A percentile compares a stretch with the other conserved stretches of the same genome.
These are phyloP conservation scores for Arctium lappa DNA, from an alignment of 129 eudicot species.

Conservation along the genomic window DNA sequence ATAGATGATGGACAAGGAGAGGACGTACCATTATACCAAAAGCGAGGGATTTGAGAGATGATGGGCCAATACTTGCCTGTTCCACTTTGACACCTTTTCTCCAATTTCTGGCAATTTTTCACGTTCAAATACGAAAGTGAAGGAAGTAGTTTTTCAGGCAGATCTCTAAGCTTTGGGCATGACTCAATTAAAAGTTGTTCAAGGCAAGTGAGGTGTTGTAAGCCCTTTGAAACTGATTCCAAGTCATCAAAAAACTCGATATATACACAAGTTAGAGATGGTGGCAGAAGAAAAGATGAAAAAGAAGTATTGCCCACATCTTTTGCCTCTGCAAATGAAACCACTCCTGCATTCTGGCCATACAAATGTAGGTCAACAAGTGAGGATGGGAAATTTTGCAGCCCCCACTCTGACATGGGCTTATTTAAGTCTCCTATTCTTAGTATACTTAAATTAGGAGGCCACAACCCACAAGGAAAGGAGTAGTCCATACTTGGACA, in stretches of 20 bases:
- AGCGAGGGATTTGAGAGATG: not conserved
- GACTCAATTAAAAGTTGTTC: not conserved
- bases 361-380: not conserved
- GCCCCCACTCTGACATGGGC: not conserved
- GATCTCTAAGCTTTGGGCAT: not conserved
- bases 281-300: not conserved
- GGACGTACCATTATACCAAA: not conserved
- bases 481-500: not conserved
- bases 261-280: not conserved
- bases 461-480: slow-evolving; percentile 15
- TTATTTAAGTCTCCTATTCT: not conserved
- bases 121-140: not conserved
- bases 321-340: not conserved
- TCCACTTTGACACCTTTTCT: not conserved
- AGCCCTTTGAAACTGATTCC: not conserved
- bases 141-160: not conserved
- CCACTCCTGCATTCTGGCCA: not conserved
- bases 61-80: not conserved
- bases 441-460: slow-evolving; percentile 23
- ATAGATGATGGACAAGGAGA: not conserved
- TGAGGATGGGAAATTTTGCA: not conserved
- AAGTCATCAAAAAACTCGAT: not conserved
- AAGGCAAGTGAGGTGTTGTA: not conserved
- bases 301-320: not conserved
- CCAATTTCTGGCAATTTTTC: not conserved